Conservation (phyloP, 2,329 filamentous ascomycete genomes). For the Botryosphaeria dothidea region DNA sequence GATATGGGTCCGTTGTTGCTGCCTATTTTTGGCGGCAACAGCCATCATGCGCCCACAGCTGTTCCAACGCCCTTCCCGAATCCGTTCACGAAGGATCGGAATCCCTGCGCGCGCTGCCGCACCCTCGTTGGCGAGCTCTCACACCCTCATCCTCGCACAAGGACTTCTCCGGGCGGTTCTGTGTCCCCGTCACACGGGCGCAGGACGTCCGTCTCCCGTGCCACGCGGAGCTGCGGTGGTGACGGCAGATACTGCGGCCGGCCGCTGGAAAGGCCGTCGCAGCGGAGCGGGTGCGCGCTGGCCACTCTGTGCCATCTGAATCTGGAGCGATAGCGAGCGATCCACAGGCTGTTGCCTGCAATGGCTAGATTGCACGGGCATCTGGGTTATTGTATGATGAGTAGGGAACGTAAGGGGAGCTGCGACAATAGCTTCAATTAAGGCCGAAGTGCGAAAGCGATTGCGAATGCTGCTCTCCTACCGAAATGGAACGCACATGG, state of each 20-base stretch:
- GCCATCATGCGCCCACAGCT: constrained; percentile 13
- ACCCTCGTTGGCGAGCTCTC: not conserved
- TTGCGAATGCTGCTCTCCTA: constrained; percentile 10
- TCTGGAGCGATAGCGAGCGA: constrained; percentile 1
- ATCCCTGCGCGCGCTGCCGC: not conserved
- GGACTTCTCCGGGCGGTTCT: constrained; percentile 14
- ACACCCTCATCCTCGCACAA: not conserved
- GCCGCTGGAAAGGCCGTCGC: not conserved
- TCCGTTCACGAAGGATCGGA: constrained; percentile 1
- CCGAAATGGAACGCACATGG: not conserved
- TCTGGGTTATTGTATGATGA: not conserved
- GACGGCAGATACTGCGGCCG: not conserved
- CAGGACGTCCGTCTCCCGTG: not conserved
- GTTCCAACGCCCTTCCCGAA: constrained; percentile 12
- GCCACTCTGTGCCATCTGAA: not conserved
- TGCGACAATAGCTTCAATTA: constrained; percentile 1
- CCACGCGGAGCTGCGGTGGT: not conserved
- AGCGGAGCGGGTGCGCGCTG: not conserved
- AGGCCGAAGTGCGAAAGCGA: constrained; percentile 10
- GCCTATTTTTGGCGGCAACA: constrained; percentile 16
- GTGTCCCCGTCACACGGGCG: not conserved
- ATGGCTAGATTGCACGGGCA: constrained; percentile 7
- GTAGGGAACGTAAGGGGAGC: constrained; percentile 2
- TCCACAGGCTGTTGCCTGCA: constrained; percentile 8
- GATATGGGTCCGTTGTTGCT: constrained; percentile 7